These are phyloP conservation scores for Kuraishia floccosa DNA, from an alignment of 805 yeast genomes.

Conservation along the genomic window DNA sequence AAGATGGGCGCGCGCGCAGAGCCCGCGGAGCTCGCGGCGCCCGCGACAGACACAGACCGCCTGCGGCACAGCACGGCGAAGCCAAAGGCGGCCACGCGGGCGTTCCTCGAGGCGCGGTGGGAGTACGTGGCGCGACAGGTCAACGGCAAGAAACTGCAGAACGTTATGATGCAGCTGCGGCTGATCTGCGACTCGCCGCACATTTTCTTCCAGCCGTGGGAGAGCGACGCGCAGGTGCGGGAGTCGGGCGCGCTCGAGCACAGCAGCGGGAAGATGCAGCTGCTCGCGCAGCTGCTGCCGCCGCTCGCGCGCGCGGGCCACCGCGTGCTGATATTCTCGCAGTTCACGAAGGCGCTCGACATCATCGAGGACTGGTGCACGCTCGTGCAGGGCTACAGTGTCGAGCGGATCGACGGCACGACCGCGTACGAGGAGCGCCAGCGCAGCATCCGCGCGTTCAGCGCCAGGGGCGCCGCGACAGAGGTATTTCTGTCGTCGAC, in stretches of 20 bases:
- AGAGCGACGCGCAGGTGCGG: constrained; percentile 28
- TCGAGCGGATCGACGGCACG: constrained; percentile 69
- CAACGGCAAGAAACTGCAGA: constrained; percentile 43
- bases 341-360: constrained; percentile 78
- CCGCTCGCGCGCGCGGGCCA: constrained; percentile 39
- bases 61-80: neutral
- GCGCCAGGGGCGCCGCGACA: constrained; percentile 15
- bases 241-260: constrained; percentile 21
- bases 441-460: constrained; percentile 45
- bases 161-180: constrained; percentile 75
- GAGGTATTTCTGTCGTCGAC: constrained; percentile 71
- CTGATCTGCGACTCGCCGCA: constrained; percentile 82
- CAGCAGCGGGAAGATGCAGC: constrained; percentile 63
- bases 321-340: constrained; percentile 75
- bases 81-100: neutral
- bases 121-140: constrained; percentile 27
- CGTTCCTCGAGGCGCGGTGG: constrained; percentile 10
- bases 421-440: constrained; percentile 57
- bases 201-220: constrained; percentile 73
- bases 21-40: neutral
- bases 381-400: constrained; percentile 27
- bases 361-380: constrained; percentile 63
- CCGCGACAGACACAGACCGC: neutral
- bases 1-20: constrained; percentile 4
- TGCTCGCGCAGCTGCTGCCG: constrained; percentile 52